phyloP scores from a whole-genome alignment of 2,329 filamentous ascomycete genomes.

The Keithomyces neogunnii region DNA sequence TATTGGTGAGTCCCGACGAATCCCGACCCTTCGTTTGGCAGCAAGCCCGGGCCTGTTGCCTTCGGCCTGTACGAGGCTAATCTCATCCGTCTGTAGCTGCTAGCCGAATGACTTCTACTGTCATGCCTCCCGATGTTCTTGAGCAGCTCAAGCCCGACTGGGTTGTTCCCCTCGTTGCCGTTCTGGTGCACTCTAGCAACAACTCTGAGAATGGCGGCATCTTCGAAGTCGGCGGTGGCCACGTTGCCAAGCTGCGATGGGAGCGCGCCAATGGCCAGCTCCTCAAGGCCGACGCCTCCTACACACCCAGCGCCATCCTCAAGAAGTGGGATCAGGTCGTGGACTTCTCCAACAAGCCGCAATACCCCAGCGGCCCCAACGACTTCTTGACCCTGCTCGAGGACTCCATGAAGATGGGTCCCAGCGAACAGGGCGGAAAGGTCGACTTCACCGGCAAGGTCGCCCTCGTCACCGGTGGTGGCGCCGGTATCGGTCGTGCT shows the following conservation, averaged over 20 bases:
- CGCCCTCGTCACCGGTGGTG: conserved; percentile 78
- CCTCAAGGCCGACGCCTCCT: conserved; percentile 77
- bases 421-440: conserved; percentile 63
- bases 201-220: conserved; percentile 76
- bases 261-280: conserved; percentile 84
- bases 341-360: conserved; percentile 66
- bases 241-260: conserved; percentile 90
- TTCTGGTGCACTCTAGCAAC: conserved; percentile 79
- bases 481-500: conserved; percentile 82
- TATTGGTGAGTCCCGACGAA: conserved; percentile 41
- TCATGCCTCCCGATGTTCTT: conserved; percentile 91
- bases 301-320: conserved; percentile 81
- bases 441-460: conserved; percentile 79
- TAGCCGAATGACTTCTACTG: conserved; percentile 88
- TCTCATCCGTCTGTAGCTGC: conserved; percentile 48
- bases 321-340: conserved; percentile 83
- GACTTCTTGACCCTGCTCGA: conserved; percentile 85
- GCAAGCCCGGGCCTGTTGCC: too few relatives aligned
- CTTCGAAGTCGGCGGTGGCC: conserved; percentile 89
- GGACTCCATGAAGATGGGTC: conserved; percentile 68
- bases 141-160: conserved; percentile 83
- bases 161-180: conserved; percentile 88
- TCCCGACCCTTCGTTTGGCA: too few relatives aligned
- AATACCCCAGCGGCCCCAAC: conserved; percentile 75
- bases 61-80: too few relatives aligned